phyloP scores from a whole-genome alignment of 805 yeast species.

The Yarrowia sp. region DNA sequence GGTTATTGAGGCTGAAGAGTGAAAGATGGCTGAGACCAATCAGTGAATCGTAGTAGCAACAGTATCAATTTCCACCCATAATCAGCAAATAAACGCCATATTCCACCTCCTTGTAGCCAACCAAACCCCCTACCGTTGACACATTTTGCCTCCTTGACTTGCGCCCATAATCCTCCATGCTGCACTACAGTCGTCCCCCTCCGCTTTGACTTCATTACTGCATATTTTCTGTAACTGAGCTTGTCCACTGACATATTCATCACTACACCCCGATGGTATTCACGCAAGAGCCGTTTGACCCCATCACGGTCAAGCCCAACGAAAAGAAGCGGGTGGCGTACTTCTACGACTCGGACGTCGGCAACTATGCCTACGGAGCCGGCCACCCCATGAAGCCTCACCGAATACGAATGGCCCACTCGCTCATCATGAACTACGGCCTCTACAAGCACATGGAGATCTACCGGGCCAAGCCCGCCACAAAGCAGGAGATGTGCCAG shows the following conservation, averaged over 20 bases:
- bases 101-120: neutral
- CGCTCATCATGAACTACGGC: slow-evolving; percentile 94
- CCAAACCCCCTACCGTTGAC: neutral
- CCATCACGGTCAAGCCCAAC: slow-evolving; percentile 28
- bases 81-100: neutral
- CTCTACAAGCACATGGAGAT: slow-evolving; percentile 96
- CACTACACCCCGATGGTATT: slow-evolving; percentile 16
- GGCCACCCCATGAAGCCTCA: slow-evolving; percentile 99
- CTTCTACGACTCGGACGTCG: slow-evolving; percentile 64
- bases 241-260: neutral
- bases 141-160: neutral
- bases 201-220: neutral
- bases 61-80: neutral
- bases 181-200: neutral
- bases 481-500: slow-evolving; percentile 96
- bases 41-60: too few relatives aligned
- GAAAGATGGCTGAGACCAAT: too few relatives aligned
- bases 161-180: neutral
- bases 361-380: slow-evolving; percentile 96
- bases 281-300: slow-evolving; percentile 27
- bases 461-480: slow-evolving; percentile 95
- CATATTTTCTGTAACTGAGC: slow-evolving; percentile 19
- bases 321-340: slow-evolving; percentile 27
- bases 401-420: slow-evolving; percentile 97
- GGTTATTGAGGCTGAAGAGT: neutral